phyloP scores from a whole-genome alignment of 345 rosid species.

The Diplotaxis tenuifolia region DNA sequence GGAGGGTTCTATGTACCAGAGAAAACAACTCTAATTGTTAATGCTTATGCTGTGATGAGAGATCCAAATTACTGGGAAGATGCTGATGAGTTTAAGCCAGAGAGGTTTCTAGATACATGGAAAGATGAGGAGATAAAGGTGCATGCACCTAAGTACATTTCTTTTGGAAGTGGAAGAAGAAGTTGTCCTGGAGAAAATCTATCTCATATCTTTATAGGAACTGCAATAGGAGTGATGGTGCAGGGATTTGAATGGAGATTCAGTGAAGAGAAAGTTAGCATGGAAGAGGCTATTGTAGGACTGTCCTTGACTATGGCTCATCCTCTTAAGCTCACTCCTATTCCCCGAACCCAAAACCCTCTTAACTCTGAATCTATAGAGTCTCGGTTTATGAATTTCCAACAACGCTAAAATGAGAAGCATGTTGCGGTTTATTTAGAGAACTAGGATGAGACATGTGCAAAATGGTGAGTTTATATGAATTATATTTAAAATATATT shows the following conservation, averaged over 20 bases:
- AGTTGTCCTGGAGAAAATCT: conserved; percentile 58
- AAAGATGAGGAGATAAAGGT: conserved; percentile 37
- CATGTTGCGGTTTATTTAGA: no score
- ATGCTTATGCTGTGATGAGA: conserved; percentile 53
- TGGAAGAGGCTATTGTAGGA: conserved; percentile 11
- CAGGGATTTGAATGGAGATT: conserved; percentile 42
- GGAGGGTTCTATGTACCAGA: conserved; percentile 50
- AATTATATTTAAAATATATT: no score
- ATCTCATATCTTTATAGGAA: conserved; percentile 33
- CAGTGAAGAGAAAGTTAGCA: conserved; percentile 31
- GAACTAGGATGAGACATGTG: no score
- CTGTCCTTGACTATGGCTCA: conserved; percentile 21
- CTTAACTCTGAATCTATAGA: background rate
- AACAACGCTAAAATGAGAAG: no score
- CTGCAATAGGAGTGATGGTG: conserved; percentile 34
- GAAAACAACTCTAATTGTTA: conserved; percentile 48
- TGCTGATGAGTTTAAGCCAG: conserved; percentile 55
- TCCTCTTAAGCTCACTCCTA: conserved; percentile 19
- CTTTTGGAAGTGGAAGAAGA: conserved; percentile 70
- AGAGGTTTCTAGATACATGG: conserved; percentile 40
- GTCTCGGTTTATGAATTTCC: background rate
- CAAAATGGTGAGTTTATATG: no score
- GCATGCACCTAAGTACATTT: conserved; percentile 46
- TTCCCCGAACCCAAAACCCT: background rate
- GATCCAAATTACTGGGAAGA: conserved; percentile 59